phyloP scores from a whole-genome alignment of 2,329 filamentous ascomycete species.

The Cytospora piceicola region DNA sequence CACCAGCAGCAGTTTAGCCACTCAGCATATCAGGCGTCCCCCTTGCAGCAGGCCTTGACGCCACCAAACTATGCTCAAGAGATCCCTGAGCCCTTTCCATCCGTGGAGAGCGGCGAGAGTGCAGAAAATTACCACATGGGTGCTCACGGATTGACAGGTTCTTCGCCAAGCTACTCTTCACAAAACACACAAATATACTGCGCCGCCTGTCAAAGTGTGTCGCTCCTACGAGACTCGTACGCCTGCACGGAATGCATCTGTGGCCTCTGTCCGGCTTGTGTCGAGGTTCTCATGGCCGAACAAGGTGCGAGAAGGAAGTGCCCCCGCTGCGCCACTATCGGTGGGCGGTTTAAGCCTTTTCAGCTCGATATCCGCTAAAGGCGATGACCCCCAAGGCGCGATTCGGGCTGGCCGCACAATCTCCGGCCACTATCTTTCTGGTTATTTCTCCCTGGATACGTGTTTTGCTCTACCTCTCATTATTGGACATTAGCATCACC shows the following conservation, averaged over 20 bases:
- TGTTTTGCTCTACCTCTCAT: constrained; percentile 32
- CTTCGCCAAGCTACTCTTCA: constrained; percentile 74
- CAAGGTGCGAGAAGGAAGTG: constrained; percentile 77
- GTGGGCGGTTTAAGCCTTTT: constrained; percentile 81
- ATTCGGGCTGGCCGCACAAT: constrained; percentile 2
- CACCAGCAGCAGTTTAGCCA: constrained; percentile 51
- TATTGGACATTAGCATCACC: constrained; percentile 25
- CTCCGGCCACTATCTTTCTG: constrained; percentile 6
- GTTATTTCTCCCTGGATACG: constrained; percentile 11
- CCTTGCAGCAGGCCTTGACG: constrained; percentile 86
- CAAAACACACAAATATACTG: constrained; percentile 90
- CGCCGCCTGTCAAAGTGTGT: constrained; percentile 80
- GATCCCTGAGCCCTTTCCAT: constrained; percentile 80
- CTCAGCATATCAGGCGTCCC: constrained; percentile 82
- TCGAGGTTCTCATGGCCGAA: constrained; percentile 77
- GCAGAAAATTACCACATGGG: constrained; percentile 75
- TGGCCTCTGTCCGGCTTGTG: constrained; percentile 86
- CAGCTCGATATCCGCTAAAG: constrained; percentile 77
- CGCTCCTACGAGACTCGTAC: constrained; percentile 79
- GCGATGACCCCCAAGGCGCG: neutral
- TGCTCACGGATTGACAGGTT: constrained; percentile 65
- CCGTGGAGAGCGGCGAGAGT: constrained; percentile 78
- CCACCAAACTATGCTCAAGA: constrained; percentile 74
- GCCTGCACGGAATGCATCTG: constrained; percentile 97
- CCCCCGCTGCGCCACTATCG: constrained; percentile 77